These are phyloP conservation scores for Cicer yamashitae DNA, from an alignment of 306 rosid species.

Conservation along the genomic window DNA sequence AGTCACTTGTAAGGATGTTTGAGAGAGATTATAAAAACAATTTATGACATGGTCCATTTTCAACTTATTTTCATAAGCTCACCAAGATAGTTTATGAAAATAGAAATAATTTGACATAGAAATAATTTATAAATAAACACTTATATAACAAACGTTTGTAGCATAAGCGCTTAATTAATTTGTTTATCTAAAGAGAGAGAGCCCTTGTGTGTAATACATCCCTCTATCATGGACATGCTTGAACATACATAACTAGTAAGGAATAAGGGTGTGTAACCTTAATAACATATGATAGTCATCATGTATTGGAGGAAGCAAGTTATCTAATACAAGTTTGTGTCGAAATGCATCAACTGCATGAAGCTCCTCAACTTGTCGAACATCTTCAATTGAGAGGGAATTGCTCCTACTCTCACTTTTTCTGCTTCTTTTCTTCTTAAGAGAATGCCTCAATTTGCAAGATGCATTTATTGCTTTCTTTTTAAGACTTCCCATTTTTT, in stretches of 20 bases:
- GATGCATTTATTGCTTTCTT: conserved; percentile 85
- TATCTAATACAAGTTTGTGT: conserved; percentile 60
- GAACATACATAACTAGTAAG: background rate
- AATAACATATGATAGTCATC: conserved; percentile 83
- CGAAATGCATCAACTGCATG: conserved; percentile 79
- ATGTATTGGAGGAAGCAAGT: conserved; percentile 66
- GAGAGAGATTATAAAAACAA: background rate
- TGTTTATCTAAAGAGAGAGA: no score
- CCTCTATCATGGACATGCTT: background rate
- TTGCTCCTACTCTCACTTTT: conserved; percentile 43
- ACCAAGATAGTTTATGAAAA: background rate
- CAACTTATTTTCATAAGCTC: background rate
- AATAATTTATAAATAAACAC: background rate
- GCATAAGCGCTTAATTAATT: no score
- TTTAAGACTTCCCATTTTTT: conserved; percentile 65
- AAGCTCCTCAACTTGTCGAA: conserved; percentile 74
- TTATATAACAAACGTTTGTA: no score
- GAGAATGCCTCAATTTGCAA: conserved; percentile 73
- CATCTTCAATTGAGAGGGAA: conserved; percentile 80
- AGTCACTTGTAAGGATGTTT: background rate
- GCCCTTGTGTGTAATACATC: no score
- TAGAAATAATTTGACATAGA: background rate
- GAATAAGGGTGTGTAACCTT: conserved; percentile 56
- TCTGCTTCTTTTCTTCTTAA: conserved; percentile 62
- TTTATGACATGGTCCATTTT: background rate